Conservation (phyloP, 1,139 yeast genomes). For the Wickerhamiella infanticola region DNA sequence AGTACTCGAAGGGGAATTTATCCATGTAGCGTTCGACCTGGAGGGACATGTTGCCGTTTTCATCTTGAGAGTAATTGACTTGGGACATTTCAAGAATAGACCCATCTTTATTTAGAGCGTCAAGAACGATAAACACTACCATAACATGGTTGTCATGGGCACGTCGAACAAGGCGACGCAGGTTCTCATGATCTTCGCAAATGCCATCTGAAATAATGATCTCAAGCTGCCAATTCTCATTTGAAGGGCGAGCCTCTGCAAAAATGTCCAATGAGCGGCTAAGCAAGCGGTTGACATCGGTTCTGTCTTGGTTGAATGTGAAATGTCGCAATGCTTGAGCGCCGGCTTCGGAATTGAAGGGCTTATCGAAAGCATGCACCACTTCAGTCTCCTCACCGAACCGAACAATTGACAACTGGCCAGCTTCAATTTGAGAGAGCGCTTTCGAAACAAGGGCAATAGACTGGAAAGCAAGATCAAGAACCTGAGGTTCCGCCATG, state of each 20-base stretch:
- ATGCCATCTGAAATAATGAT: conserved; percentile 92
- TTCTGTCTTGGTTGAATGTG: conserved; percentile 75
- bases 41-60: conserved; percentile 54
- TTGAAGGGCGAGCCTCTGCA: conserved; percentile 45
- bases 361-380: conserved; percentile 81
- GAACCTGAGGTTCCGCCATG: conserved; percentile 80
- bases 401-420: conserved; percentile 78
- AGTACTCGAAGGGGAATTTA: conserved; percentile 91
- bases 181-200: conserved; percentile 81
- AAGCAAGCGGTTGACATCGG: conserved; percentile 68
- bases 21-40: conserved; percentile 78
- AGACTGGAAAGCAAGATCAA: conserved; percentile 83
- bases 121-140: conserved; percentile 90
- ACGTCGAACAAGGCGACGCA: conserved; percentile 68
- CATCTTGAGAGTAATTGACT: conserved; percentile 60
- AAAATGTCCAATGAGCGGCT: conserved; percentile 59
- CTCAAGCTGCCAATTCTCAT: conserved; percentile 70
- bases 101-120: conserved; percentile 70
- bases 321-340: conserved; percentile 76
- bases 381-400: conserved; percentile 78
- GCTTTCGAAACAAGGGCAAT: conserved; percentile 92
- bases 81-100: conserved; percentile 92
- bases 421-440: conserved; percentile 83
- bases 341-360: conserved; percentile 73
- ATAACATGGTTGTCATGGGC: conserved; percentile 88